A percentile compares a stretch with the other conserved stretches of the same genome.
These are phyloP conservation scores for Capillidium heterosporum DNA, from an alignment of 371 early-diverging fungal genomes.

Conservation along the genomic window DNA sequence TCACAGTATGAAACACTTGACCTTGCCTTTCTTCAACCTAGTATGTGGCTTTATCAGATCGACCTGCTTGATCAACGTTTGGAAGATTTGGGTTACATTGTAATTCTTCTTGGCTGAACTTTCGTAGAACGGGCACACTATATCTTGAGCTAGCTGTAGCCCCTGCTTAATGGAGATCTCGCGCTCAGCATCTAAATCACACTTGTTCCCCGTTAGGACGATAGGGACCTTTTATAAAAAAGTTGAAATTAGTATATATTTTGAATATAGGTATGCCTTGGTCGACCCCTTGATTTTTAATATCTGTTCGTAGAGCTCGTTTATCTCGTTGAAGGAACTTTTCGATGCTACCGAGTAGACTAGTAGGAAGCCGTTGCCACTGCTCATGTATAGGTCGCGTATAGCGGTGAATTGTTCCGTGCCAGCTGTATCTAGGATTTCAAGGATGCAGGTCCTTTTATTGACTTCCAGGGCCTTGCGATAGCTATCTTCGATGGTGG, in stretches of 20 bases:
- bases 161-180: conserved; percentile 50
- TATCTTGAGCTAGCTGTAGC: conserved; percentile 32
- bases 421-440: conserved; percentile 77
- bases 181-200: conserved; percentile 63
- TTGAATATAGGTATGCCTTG: conserved; percentile 25
- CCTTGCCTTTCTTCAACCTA: background rate
- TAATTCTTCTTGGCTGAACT: conserved; percentile 67
- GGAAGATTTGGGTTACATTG: conserved; percentile 60
- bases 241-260: background rate
- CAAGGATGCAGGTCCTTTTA: conserved; percentile 68
- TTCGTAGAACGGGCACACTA: conserved; percentile 65
- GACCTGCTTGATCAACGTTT: conserved; percentile 35
- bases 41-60: background rate
- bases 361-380: conserved; percentile 73
- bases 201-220: conserved; percentile 74
- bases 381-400: conserved; percentile 84
- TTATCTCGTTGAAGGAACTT: conserved; percentile 63
- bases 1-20: background rate
- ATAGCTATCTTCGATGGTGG: conserved; percentile 82
- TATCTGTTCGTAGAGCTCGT: conserved; percentile 60
- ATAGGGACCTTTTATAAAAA: conserved; percentile 60
- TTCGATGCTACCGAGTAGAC: conserved; percentile 72
- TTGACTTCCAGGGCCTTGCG: conserved; percentile 75
- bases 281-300: conserved; percentile 60
- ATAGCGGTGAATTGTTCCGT: conserved; percentile 82